These are phyloP conservation scores for Mycena filopes DNA, from an alignment of 768 basidiomycete genomes.

Conservation along the genomic window DNA sequence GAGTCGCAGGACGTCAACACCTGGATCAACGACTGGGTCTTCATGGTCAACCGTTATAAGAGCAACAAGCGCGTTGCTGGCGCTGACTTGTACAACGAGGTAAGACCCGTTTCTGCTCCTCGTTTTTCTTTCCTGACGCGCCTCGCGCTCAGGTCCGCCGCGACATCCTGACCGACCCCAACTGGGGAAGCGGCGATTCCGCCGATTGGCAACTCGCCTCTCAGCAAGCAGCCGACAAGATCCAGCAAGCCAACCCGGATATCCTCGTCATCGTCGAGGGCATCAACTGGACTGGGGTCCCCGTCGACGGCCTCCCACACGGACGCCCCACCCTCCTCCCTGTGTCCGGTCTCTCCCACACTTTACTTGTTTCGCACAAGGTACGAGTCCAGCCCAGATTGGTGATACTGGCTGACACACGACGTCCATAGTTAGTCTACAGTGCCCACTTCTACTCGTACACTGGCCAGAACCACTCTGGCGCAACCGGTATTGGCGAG, in stretches of 20 bases:
- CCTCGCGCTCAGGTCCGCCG: constrained; percentile 2
- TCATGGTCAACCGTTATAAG: constrained; percentile 26
- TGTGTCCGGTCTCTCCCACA: constrained; percentile 22
- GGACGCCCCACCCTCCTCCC: constrained; percentile 22
- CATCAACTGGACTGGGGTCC: constrained; percentile 31
- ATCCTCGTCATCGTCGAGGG: constrained; percentile 31
- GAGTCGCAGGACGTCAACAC: constrained; percentile 23
- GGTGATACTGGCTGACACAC: background rate
- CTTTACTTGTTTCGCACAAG: constrained; percentile 19
- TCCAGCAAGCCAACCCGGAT: constrained; percentile 26
- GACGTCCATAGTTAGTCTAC: constrained; percentile 21
- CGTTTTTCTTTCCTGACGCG: constrained; percentile 12
- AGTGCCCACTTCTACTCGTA: constrained; percentile 29
- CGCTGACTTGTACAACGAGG: constrained; percentile 26
- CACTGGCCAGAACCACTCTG: constrained; percentile 31
- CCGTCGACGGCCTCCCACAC: constrained; percentile 29
- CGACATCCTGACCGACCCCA: constrained; percentile 10
- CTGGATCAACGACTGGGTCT: constrained; percentile 30
- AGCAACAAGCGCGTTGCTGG: constrained; percentile 23
- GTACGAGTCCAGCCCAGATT: background rate
- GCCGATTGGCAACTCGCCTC: constrained; percentile 32
- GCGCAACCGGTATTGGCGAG: constrained; percentile 24
- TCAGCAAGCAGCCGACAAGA: constrained; percentile 24
- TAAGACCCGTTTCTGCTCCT: background rate
- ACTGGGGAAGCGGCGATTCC: constrained; percentile 25